Percentiles rank a stretch among this genome's conserved stretches.
Conservation (phyloP, 257 asterid genomes). For the Mitragyna speciosa region DNA sequence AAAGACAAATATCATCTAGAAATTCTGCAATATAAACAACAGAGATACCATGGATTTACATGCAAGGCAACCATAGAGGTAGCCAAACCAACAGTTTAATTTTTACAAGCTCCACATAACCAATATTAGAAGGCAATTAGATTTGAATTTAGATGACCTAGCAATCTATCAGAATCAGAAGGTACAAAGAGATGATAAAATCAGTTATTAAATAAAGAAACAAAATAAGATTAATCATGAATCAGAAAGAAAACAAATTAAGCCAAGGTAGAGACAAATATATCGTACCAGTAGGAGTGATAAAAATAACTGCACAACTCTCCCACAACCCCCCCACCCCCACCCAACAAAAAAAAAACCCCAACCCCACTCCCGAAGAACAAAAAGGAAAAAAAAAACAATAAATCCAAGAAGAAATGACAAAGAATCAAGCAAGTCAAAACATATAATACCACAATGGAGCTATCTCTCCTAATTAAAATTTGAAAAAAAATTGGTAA, state of each 20-base stretch:
- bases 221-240: not conserved
- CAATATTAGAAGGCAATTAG: not conserved
- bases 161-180: not conserved
- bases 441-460: not conserved
- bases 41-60: not conserved
- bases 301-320: too few relatives aligned
- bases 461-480: not conserved
- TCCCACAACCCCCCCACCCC: too few relatives aligned
- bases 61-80: not conserved
- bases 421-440: not conserved
- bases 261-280: not conserved
- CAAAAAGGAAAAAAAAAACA: too few relatives aligned
- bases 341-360: too few relatives aligned
- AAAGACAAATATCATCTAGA: not conserved
- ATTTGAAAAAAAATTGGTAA: not conserved
- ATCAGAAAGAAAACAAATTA: not conserved
- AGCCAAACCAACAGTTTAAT: not conserved
- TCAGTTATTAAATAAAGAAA: not conserved
- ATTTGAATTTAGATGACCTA: not conserved
- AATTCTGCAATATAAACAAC: not conserved
- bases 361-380: too few relatives aligned
- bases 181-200: not conserved
- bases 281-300: not conserved
- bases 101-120: not conserved
- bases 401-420: not conserved